Evolutionary conservation across 768 basidiomycete species (phyloP).

Genomic region (Xanthoconium stramineum): DNA sequence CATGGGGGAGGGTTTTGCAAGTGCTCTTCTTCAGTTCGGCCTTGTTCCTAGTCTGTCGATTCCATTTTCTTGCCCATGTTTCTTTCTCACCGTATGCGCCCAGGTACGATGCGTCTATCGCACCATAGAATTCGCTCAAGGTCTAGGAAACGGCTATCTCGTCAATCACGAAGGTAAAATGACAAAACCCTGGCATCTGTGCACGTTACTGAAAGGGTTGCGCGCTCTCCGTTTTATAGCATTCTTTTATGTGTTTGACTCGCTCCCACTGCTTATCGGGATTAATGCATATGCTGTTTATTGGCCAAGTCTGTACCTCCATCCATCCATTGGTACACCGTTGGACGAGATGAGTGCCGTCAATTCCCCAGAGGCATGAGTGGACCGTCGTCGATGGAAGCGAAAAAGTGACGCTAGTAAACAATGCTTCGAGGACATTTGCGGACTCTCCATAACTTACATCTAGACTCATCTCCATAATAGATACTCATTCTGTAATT

Average conservation of each 20-base stretch:
- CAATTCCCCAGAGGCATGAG: neutral
- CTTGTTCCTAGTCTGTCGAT: constrained; percentile 23
- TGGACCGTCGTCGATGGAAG: too few relatives aligned
- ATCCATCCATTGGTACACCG: neutral
- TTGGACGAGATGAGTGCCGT: neutral
- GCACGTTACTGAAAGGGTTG: too few relatives aligned
- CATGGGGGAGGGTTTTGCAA: constrained; percentile 20
- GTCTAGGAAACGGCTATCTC: constrained; percentile 7
- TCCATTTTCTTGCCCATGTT: neutral
- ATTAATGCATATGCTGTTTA: constrained; percentile 20
- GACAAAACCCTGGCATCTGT: too few relatives aligned
- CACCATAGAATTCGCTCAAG: constrained; percentile 20
- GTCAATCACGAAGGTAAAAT: too few relatives aligned
- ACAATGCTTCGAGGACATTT: too few relatives aligned
- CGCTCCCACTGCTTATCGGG: constrained; percentile 27
- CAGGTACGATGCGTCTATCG: constrained; percentile 30
- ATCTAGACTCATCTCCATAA: too few relatives aligned
- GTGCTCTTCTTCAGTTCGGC: constrained; percentile 24
- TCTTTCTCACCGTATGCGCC: neutral
- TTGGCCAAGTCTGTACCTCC: constrained; percentile 30
- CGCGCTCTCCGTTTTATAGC: constrained; percentile 4
- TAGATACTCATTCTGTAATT: too few relatives aligned
- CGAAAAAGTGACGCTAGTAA: too few relatives aligned
- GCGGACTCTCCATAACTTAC: too few relatives aligned
- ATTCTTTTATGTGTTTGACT: constrained; percentile 30